Conservation (phyloP, 2,329 filamentous ascomycete genomes). For the Monilinia laxa region DNA sequence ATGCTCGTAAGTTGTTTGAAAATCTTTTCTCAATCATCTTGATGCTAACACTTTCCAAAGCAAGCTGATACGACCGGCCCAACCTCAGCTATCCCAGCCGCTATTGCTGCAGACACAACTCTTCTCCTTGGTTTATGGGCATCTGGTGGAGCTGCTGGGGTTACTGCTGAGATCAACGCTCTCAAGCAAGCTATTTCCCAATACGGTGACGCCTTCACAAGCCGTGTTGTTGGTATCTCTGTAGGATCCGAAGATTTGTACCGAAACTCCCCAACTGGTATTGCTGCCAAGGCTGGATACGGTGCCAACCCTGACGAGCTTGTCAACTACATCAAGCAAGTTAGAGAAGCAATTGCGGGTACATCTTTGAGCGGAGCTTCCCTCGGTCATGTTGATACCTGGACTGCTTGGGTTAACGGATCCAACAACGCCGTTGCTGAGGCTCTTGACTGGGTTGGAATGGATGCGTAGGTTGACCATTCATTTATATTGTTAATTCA, state of each 20-base stretch:
- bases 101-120: constrained; percentile 74
- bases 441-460: constrained; percentile 74
- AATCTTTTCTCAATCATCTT: not conserved
- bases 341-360: constrained; percentile 61
- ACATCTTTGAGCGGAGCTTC: constrained; percentile 58
- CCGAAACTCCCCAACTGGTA: constrained; percentile 70
- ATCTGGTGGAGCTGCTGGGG: constrained; percentile 61
- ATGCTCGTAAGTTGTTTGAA: constrained; percentile 47
- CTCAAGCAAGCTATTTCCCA: constrained; percentile 66
- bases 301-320: constrained; percentile 64
- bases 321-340: constrained; percentile 67
- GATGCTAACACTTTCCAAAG: constrained; percentile 40
- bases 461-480: constrained; percentile 57
- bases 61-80: constrained; percentile 64
- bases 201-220: constrained; percentile 65
- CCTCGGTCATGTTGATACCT: constrained; percentile 87
- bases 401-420: constrained; percentile 74
- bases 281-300: constrained; percentile 58
- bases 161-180: constrained; percentile 73
- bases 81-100: constrained; percentile 76
- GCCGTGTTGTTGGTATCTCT: constrained; percentile 76
- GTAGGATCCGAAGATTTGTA: constrained; percentile 87
- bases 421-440: constrained; percentile 70
- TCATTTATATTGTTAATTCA: too few relatives aligned
- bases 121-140: constrained; percentile 84